Percentiles rank a stretch among this genome's conserved stretches.
These are phyloP conservation scores for Punica granatum DNA, from an alignment of 345 rosid species.

Conservation along the genomic window DNA sequence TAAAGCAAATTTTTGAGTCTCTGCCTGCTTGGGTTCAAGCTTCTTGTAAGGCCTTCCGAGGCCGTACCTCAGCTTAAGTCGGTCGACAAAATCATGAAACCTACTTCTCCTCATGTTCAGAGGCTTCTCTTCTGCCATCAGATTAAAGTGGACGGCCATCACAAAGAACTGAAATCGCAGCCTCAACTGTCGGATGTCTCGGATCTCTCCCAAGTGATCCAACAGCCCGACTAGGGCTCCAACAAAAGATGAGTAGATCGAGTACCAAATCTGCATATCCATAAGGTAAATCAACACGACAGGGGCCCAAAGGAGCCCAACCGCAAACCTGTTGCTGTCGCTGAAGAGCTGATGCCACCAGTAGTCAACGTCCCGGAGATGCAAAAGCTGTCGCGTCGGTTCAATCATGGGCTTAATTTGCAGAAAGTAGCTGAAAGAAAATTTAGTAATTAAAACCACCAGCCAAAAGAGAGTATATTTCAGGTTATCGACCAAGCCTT, in stretches of 20 bases:
- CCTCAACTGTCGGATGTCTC: conserved; percentile 71
- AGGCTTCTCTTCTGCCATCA: conserved; percentile 84
- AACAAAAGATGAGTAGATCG: conserved; percentile 72
- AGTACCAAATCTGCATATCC: conserved; percentile 97
- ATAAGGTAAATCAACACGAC: conserved; percentile 74
- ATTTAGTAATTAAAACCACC: conserved; percentile 72
- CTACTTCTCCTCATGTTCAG: conserved; percentile 60
- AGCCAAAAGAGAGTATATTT: conserved; percentile 77
- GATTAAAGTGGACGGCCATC: conserved; percentile 84
- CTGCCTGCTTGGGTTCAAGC: conserved; percentile 80
- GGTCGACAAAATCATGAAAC: conserved; percentile 60
- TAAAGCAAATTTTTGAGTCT: conserved; percentile 76
- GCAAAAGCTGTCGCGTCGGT: conserved; percentile 48
- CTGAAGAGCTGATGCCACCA: conserved; percentile 60
- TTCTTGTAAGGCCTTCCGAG: conserved; percentile 80
- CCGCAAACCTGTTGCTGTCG: conserved; percentile 66
- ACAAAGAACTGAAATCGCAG: conserved; percentile 86
- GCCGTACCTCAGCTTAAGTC: conserved; percentile 86
- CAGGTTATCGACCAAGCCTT: conserved; percentile 45
- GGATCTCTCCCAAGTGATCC: conserved; percentile 85
- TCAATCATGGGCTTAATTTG: conserved; percentile 80
- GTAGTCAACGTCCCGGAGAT: conserved; percentile 32
- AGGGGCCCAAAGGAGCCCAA: conserved; percentile 75
- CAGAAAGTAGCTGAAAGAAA: conserved; percentile 73
- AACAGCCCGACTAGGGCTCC: conserved; percentile 80